Evolutionary conservation across 305 asterid genomes (phyloP), one percentile per base, ranked within the genome.

Genomic region (Ajuga reptans): DNA sequence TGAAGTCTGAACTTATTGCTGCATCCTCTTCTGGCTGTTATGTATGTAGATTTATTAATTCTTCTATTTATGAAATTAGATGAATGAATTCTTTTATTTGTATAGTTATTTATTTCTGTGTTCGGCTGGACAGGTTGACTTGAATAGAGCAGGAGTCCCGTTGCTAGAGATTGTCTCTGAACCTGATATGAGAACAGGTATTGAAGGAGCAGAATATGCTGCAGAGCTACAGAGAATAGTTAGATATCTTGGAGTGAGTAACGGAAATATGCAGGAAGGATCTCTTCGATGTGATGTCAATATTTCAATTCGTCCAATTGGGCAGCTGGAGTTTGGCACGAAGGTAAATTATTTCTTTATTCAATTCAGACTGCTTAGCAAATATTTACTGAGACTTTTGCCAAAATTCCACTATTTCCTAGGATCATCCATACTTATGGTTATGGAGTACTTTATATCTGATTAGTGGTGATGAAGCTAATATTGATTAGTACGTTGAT

Each of bases 81-180:
- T 21, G 27, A 21, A n/a, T n/a, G n/a, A n/a, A n/a, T n/a, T 21
- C 27, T 21, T 21, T 21, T 21, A 21, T 21, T 21, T 21, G 1
- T n/a, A n/a, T n/a, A n/a, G n/a, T 12, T 15, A 14, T 36, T 34
- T 9, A 2, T 33, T 57, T 27, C n/a, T n/a, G n/a, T n/a, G n/a
- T 57, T 57, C 15, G 64, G 46, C n/a, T 7, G 11, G 75, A 73
- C 82, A 91, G 99, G 99, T 94, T 76, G 99, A 91, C 81, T 82
- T 94, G 89, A 94, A 94, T 74, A 86, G 99, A 70, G 99, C 99
- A 34, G 99, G 99, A 78, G 99, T 94, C 29, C 99, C 99, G 5
- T 82, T 94, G 84, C 95, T 94, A 57, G 98, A 94, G 83, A 91
- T 94, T 73, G 99, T 91, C 66, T 94, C 99, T 18, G 99, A 94